Evolutionary conservation across 345 rosid species (phyloP), one percentile per base, ranked within the genome.

Genomic region (Rhodamnia argentea): DNA sequence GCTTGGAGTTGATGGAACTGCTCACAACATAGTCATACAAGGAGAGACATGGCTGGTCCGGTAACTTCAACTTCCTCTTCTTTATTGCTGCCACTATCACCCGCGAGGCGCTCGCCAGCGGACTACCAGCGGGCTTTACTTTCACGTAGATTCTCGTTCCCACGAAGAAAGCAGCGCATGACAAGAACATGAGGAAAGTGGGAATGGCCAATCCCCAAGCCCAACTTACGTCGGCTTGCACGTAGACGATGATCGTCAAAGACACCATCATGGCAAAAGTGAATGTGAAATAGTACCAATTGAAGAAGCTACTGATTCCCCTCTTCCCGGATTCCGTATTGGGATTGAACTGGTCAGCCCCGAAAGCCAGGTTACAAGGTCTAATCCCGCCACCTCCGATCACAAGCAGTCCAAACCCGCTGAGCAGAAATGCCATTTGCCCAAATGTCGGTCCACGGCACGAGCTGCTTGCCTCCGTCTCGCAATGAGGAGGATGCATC

Each of bases 151-250:
- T 64, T 82, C 78, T 89, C 13, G 91, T 24, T 23, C 95, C 95
- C 57, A 86, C 16, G 82, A 91, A 88, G 90, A 90, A 93, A 18
- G 86, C 4, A 3, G 76, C 59, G 60, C 91, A 89, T 47, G 95
- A 90, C 27, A 88, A 23, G 88, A 91, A 83, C 93, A 93, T 90
- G 70, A 90, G 70, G 59, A 87, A 58, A 42, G 96, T 87, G 24
- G 96, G 96, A 83, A 91, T 91, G 20, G 88, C 93, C 37, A 92
- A 60, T 6, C 94, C 96, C 88, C 87, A 87, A 32, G 91, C 88
- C 96, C 96, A 93, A 90, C 96, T 93, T 51, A 92, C 90, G 76
- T 92, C 89, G 15, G 92, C 62, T 85, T 93, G 96, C 29, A 93
- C 87, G 40, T 91, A 93, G 62, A 93, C 94, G 53, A 93, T 85